Base-by-base conservation (phyloP, 306 rosid species). In the Urtica urens region DNA sequence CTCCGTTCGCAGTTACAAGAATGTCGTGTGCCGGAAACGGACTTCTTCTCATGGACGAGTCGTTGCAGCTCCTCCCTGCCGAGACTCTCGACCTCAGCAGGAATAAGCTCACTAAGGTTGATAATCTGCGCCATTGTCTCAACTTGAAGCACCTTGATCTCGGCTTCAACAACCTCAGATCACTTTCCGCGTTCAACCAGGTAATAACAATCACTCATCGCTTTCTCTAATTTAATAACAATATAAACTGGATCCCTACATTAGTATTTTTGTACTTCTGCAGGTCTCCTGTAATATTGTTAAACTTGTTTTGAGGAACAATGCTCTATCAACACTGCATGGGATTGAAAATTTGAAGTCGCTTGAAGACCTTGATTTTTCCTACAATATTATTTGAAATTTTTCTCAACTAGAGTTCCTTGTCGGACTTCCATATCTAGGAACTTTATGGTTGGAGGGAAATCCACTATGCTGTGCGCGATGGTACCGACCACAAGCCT, bases 261-360 rank as follows among this genome's bases (percentile, higher is more conserved):
- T 76, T 40, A 38, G 42, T 80, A 66, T 74, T 83, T 78, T 76
- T 74, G 75, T 75, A 70, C 69, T n/a, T 57, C 28, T 78, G 90
- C 95, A 90, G 99, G 99, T 81, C 63, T 78, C 87, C 43, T 67
- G 69, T 63, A 90, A 60, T 52, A 65, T 85, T 68, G 75, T 71
- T 75, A 90, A 90, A 81, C 94, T 90, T 59, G 99, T 90, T 71
- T 71, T 90, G 87, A 79, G 99, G 82, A 90, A 85, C 92, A 90
- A 90, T 79, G 99, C 99, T 64, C 76, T 90, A 55, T 75, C 95
- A 62, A 68, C 95, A 40, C 71, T 90, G 82, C 79, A 68, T 49
- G 99, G 99, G 72, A 85, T 90, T 85, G 95, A 90, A 85, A 81
- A 75, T 69, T 79, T 90, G 94, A 90, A 77, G 95, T 85, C 87